These are phyloP conservation scores for Lichina pygmaea DNA, from an alignment of 495 filamentous ascomycete genomes.

Conservation along the genomic window DNA sequence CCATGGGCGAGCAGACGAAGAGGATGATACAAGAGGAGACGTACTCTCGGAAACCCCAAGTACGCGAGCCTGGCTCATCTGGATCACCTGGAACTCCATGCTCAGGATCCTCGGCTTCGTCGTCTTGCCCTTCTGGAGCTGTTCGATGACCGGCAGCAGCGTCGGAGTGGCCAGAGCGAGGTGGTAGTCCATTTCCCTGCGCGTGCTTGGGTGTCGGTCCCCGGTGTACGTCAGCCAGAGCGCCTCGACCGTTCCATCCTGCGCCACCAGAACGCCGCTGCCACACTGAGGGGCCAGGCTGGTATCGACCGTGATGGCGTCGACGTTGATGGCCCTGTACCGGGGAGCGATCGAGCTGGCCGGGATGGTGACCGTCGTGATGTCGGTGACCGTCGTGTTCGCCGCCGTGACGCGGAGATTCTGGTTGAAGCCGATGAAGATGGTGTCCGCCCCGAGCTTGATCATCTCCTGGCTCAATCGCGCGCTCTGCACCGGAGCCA, in stretches of 20 bases:
- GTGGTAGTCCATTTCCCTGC: slow-evolving; percentile 91
- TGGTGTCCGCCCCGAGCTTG: slow-evolving; percentile 71
- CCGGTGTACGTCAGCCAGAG: slow-evolving; percentile 93
- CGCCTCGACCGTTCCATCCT: slow-evolving; percentile 79
- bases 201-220: slow-evolving; percentile 47
- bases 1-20: not conserved
- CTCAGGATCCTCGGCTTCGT: slow-evolving; percentile 74
- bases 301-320: slow-evolving; percentile 93
- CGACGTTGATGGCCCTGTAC: slow-evolving; percentile 86
- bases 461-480: slow-evolving; percentile 55
- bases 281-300: slow-evolving; percentile 73
- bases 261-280: slow-evolving; percentile 72
- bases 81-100: slow-evolving; percentile 79
- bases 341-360: slow-evolving; percentile 76
- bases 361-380: slow-evolving; percentile 89
- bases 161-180: slow-evolving; percentile 77
- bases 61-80: slow-evolving; percentile 92
- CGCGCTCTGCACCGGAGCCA: slow-evolving; percentile 77
- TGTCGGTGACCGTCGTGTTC: slow-evolving; percentile 86
- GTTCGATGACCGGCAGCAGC: slow-evolving; percentile 54
- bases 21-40: not conserved
- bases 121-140: slow-evolving; percentile 52
- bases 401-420: slow-evolving; percentile 82
- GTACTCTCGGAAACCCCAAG: slow-evolving; percentile 70
- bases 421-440: slow-evolving; percentile 93